Conservation (phyloP, 495 filamentous ascomycete species). For the Penicillium egyptiacum region DNA sequence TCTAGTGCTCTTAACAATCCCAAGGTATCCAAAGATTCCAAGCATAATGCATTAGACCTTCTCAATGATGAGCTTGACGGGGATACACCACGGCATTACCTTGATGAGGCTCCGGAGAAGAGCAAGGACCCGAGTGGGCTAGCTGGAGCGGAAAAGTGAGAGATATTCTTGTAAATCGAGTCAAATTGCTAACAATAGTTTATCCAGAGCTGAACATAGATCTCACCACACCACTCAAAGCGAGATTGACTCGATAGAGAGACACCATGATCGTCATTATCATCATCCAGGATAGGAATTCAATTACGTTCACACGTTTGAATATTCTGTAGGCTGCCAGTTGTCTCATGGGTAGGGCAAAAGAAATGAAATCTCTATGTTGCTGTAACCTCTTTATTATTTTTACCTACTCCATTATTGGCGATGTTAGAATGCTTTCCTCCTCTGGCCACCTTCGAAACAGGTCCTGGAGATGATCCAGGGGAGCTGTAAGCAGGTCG, state of each 20-base stretch:
- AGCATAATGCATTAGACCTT: slow-evolving; percentile 41
- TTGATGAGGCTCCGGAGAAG: slow-evolving; percentile 12
- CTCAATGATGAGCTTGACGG: slow-evolving; percentile 32
- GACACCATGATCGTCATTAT: background rate
- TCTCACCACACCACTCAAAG: background rate
- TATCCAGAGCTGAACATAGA: background rate
- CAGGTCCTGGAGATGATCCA: slow-evolving; percentile 34
- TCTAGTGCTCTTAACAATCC: slow-evolving; percentile 43
- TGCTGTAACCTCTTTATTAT: background rate
- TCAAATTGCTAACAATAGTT: background rate
- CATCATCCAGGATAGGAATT: background rate
- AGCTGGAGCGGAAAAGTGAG: slow-evolving; percentile 22
- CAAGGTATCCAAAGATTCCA: slow-evolving; percentile 41
- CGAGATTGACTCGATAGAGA: background rate
- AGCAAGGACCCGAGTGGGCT: slow-evolving; percentile 16
- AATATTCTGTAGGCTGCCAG: background rate
- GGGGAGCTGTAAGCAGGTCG: slow-evolving; percentile 33
- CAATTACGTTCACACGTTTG: background rate
- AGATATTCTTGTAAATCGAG: background rate
- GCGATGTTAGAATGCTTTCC: slow-evolving; percentile 3
- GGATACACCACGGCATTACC: slow-evolving; percentile 19
- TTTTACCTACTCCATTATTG: slow-evolving; percentile 7
- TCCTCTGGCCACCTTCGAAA: slow-evolving; percentile 35
- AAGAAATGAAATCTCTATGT: background rate
- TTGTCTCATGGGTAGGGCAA: background rate